Conservation (phyloP, 192 early-diverging fungal genomes). For the Entophlyctis luteolus region DNA sequence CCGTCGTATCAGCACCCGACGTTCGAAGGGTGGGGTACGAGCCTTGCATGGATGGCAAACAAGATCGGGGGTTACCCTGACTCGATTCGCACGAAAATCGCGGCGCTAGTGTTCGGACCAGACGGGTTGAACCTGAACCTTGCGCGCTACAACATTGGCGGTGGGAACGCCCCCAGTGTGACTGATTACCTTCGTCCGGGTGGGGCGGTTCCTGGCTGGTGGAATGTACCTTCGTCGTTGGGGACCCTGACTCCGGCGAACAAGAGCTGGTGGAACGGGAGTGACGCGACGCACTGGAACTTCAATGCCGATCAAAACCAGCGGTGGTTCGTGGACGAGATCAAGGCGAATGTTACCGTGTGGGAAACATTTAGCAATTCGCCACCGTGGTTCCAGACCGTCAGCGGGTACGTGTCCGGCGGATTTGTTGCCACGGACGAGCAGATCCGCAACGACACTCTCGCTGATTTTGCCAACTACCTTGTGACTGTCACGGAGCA, state of each 20-base stretch:
- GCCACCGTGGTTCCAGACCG: background rate
- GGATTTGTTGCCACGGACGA: background rate
- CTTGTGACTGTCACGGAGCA: background rate
- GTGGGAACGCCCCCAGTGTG: background rate
- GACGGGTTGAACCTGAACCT: background rate
- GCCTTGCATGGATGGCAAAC: background rate
- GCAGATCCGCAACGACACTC: background rate
- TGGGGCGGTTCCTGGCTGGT: background rate
- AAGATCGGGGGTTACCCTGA: background rate
- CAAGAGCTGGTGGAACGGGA: background rate
- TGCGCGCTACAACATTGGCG: background rate
- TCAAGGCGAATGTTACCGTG: background rate
- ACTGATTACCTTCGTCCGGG: background rate
- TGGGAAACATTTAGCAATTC: background rate
- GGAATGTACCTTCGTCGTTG: background rate
- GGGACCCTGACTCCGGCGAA: background rate
- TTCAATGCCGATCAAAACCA: background rate
- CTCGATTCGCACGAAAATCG: background rate
- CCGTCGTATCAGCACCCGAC: background rate
- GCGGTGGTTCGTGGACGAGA: background rate
- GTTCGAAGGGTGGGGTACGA: background rate
- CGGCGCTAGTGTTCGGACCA: background rate
- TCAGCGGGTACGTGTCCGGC: background rate
- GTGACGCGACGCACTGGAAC: background rate
- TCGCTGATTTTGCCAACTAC: background rate